Conservation (phyloP, 805 yeast species). For the Yamadazyma sp. region DNA sequence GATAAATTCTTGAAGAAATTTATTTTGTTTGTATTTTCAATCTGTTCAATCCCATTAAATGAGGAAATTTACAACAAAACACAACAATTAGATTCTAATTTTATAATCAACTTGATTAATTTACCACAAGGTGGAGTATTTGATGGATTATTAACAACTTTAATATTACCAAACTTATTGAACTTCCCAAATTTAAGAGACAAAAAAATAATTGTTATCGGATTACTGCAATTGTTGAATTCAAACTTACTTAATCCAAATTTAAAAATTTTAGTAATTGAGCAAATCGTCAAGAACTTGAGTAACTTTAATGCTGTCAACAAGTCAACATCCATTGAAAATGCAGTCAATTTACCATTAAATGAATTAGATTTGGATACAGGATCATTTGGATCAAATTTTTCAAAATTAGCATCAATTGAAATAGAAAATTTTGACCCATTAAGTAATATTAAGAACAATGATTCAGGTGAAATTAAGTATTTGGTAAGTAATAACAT, state of each 20-base stretch:
- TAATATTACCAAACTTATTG: constrained; percentile 51
- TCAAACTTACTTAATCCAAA: constrained; percentile 20
- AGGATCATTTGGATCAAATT: constrained; percentile 79
- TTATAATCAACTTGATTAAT: constrained; percentile 64
- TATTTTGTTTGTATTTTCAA: constrained; percentile 48
- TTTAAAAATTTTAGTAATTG: constrained; percentile 27
- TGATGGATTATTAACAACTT: constrained; percentile 46
- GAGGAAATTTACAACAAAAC: constrained; percentile 13
- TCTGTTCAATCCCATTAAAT: constrained; percentile 43
- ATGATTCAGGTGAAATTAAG: constrained; percentile 29
- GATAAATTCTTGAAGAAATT: constrained; percentile 76
- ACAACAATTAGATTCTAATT: constrained; percentile 27
- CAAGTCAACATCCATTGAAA: constrained; percentile 1
- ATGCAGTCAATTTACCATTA: constrained; percentile 23
- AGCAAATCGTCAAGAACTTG: constrained; percentile 31
- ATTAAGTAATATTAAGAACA: constrained; percentile 45
- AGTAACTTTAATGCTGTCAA: constrained; percentile 25
- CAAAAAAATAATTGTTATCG: constrained; percentile 52
- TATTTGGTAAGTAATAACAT: constrained; percentile 23
- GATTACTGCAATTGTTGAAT: constrained; percentile 44
- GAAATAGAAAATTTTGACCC: constrained; percentile 69
- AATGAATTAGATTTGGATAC: constrained; percentile 61
- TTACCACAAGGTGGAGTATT: constrained; percentile 65
- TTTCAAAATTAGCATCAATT: constrained; percentile 68
- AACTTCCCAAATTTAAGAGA: constrained; percentile 50